Percentiles rank a stretch among this genome's conserved stretches.
Evolutionary conservation across 2,329 filamentous ascomycete species (phyloP).

Genomic region (Aspergillus quadrilineatus): DNA sequence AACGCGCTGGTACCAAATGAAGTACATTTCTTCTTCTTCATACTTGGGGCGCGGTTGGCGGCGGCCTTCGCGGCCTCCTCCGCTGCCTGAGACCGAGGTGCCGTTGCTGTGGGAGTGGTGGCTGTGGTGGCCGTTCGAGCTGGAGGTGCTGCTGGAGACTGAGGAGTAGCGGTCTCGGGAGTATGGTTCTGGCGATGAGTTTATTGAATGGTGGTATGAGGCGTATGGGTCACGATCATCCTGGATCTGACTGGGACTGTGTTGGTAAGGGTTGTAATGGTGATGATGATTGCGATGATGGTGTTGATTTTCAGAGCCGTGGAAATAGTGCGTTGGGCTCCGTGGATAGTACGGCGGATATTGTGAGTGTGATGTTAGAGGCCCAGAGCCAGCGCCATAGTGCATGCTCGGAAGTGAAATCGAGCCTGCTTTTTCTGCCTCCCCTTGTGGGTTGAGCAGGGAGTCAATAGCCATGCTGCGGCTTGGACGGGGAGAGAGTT

Average conservation of each 20-base stretch:
- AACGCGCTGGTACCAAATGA: conserved; percentile 52
- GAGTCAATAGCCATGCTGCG: conserved; percentile 38
- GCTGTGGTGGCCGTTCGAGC: conserved; percentile 39
- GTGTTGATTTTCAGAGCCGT: conserved; percentile 16
- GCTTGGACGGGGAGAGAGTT: conserved; percentile 27
- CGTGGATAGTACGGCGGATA: conserved; percentile 32
- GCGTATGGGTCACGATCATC: conserved; percentile 25
- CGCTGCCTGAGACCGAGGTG: conserved; percentile 24
- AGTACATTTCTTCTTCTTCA: conserved; percentile 48
- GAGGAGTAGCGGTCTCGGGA: conserved; percentile 42
- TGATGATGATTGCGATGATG: conserved; percentile 1
- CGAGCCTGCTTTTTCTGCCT: conserved; percentile 18
- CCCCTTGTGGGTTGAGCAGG: conserved; percentile 32
- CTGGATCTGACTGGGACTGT: conserved; percentile 3
- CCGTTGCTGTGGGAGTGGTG: conserved; percentile 40
- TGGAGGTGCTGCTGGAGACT: conserved; percentile 40
- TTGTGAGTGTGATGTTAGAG: conserved; percentile 25
- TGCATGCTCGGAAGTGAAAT: conserved; percentile 10
- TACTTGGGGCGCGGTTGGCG: conserved; percentile 48
- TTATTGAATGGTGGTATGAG: conserved; percentile 29
- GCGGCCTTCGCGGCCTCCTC: conserved; percentile 30
- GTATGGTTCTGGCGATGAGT: conserved; percentile 39
- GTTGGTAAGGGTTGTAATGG: background rate
- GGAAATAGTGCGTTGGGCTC: conserved; percentile 32
- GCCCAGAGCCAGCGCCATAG: conserved; percentile 16